phyloP scores from a whole-genome alignment of 495 filamentous ascomycete species.

The Daldinia caldariorum region DNA sequence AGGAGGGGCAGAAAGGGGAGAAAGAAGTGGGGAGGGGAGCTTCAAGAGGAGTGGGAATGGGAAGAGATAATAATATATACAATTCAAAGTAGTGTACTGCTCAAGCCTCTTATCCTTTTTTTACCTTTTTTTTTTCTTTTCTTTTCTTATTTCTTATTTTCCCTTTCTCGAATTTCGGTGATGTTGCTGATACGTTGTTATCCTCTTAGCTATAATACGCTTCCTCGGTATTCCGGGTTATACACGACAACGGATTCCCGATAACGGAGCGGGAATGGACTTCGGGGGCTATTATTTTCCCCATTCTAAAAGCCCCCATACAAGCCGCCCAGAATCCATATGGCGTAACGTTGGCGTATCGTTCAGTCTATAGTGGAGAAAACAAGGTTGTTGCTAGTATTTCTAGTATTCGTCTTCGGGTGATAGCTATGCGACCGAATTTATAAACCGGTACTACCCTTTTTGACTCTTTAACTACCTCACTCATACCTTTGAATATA shows the following conservation, averaged over 20 bases:
- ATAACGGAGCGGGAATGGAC: slow-evolving; percentile 38
- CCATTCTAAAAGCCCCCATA: slow-evolving; percentile 1
- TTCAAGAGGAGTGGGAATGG: no score
- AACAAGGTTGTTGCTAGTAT: no score
- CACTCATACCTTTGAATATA: background rate
- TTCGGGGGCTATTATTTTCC: slow-evolving; percentile 14
- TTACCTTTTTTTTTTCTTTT: no score
- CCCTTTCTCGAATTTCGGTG: slow-evolving; percentile 9
- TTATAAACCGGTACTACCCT: slow-evolving; percentile 2
- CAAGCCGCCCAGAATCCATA: slow-evolving; percentile 17
- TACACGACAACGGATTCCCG: slow-evolving; percentile 30
- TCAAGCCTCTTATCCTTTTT: slow-evolving; percentile 3
- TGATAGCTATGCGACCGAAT: slow-evolving; percentile 1
- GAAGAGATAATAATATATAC: slow-evolving; percentile 34
- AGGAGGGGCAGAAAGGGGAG: background rate
- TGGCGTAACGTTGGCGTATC: slow-evolving; percentile 25
- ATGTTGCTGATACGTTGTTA: background rate
- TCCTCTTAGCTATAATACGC: background rate
- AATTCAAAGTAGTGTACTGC: background rate
- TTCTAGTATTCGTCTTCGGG: slow-evolving; percentile 12
- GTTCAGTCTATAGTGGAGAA: slow-evolving; percentile 26
- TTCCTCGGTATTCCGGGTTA: slow-evolving; percentile 17
- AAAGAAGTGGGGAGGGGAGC: slow-evolving; percentile 28
- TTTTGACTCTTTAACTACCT: background rate
- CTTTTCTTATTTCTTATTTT: no score